Conservation (phyloP, 2,329 filamentous ascomycete genomes). For the Colletotrichum shisoi region DNA sequence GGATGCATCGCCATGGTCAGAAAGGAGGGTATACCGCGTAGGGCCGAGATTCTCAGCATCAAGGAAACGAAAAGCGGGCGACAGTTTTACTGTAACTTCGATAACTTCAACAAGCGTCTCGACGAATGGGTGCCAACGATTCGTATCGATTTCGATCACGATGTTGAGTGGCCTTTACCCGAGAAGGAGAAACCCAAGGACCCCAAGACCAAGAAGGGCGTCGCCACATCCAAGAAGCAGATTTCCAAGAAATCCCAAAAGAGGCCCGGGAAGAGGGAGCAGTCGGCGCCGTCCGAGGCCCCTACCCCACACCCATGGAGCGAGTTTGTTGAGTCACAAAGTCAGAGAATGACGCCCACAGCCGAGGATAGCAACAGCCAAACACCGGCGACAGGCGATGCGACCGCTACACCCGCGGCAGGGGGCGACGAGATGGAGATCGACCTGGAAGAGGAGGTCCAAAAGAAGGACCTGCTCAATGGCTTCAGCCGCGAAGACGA, state of each 20-base stretch:
- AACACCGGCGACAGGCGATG: conserved; percentile 54
- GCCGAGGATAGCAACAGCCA: conserved; percentile 57
- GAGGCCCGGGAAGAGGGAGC: conserved; percentile 62
- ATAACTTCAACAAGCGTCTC: conserved; percentile 91
- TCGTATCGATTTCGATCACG: conserved; percentile 84
- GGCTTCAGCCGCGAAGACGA: conserved; percentile 84
- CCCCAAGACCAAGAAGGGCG: conserved; percentile 74
- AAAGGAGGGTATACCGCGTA: conserved; percentile 82
- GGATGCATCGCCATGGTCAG: conserved; percentile 69
- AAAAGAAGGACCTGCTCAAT: conserved; percentile 55
- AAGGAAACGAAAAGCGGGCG: conserved; percentile 86
- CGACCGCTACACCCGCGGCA: conserved; percentile 55
- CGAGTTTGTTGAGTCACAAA: conserved; percentile 60
- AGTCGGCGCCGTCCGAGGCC: conserved; percentile 62
- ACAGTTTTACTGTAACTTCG: conserved; percentile 95
- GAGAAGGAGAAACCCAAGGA: conserved; percentile 84
- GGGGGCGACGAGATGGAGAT: conserved; percentile 62
- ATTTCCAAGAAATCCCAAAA: conserved; percentile 67
- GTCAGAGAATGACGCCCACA: conserved; percentile 54
- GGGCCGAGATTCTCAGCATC: conserved; percentile 96
- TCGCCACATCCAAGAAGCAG: conserved; percentile 64
- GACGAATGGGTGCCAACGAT: conserved; percentile 87
- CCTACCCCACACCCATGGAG: conserved; percentile 64
- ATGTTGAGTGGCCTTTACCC: conserved; percentile 95
- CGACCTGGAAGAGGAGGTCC: conserved; percentile 59